Percentiles rank a stretch among this genome's conserved stretches.
Evolutionary conservation across 2,329 filamentous ascomycete species (phyloP).

Genomic region (Colletotrichum sp.): DNA sequence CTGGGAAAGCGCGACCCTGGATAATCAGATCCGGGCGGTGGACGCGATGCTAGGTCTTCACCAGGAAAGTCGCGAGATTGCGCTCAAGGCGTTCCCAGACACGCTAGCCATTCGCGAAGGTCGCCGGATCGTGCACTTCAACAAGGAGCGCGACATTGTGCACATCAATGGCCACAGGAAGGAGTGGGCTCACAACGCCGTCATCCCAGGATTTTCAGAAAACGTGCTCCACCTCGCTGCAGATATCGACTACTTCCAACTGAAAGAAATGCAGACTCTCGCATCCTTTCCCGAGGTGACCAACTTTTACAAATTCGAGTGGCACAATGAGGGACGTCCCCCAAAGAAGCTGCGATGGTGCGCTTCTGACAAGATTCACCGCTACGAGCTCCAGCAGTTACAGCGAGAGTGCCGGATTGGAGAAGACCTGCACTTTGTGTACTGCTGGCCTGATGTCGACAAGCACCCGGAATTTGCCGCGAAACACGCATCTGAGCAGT

Average conservation of each 20-base stretch:
- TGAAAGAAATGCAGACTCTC: neutral
- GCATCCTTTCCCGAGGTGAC: conserved; percentile 28
- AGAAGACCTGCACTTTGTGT: conserved; percentile 28
- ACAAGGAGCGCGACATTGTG: conserved; percentile 34
- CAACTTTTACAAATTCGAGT: conserved; percentile 28
- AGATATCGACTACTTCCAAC: neutral
- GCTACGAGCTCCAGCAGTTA: conserved; percentile 29
- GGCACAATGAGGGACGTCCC: conserved; percentile 6
- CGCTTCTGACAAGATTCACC: conserved; percentile 30
- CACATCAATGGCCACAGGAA: neutral
- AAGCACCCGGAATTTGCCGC: conserved; percentile 32
- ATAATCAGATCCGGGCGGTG: conserved; percentile 7
- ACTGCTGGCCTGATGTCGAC: conserved; percentile 38
- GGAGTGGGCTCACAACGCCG: conserved; percentile 3
- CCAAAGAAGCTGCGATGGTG: conserved; percentile 33
- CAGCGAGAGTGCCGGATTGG: conserved; percentile 27
- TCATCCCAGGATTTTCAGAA: conserved; percentile 31
- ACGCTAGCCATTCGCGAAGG: conserved; percentile 31
- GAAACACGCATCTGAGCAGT: conserved; percentile 7
- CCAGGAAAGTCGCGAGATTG: conserved; percentile 39
- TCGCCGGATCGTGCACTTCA: conserved; percentile 32
- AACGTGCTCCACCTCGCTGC: conserved; percentile 33
- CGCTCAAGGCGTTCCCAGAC: conserved; percentile 34
- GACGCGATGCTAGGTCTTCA: conserved; percentile 37
- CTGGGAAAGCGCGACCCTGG: conserved; percentile 18